Evolutionary conservation across 176 grass and related monocot species (phyloP).

Genomic region (Ampelocalamus luodianensis): DNA sequence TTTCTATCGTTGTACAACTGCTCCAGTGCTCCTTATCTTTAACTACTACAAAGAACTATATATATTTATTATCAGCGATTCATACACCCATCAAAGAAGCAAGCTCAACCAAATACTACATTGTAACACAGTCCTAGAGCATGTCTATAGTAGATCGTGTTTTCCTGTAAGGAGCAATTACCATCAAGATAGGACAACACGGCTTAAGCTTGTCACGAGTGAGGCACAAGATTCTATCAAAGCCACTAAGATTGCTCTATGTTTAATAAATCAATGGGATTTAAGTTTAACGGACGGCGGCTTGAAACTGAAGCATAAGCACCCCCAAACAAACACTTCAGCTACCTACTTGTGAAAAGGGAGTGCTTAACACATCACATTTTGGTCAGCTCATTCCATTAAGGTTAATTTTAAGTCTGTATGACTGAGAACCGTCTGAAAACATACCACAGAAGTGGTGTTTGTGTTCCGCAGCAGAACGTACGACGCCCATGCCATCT

Average conservation of each 20-base stretch:
- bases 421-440: neutral
- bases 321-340: neutral
- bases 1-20: neutral
- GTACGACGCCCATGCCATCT: constrained; percentile 85
- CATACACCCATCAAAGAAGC: neutral
- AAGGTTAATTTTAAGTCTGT: neutral
- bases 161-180: neutral
- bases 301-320: neutral
- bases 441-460: constrained; percentile 79
- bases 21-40: neutral
- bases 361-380: neutral
- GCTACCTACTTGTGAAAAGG: neutral
- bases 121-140: constrained; percentile 9
- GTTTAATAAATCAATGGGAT: neutral
- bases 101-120: neutral
- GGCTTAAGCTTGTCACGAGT: neutral
- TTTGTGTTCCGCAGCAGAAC: constrained; percentile 83
- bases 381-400: constrained; percentile 7
- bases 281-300: neutral
- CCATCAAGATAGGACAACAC: neutral
- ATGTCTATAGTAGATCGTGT: neutral
- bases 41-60: neutral
- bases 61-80: neutral
- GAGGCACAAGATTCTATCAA: neutral
- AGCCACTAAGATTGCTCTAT: neutral